Evolutionary conservation across 2,329 filamentous ascomycete species (phyloP).

Genomic region (Epichloe hybrida): DNA sequence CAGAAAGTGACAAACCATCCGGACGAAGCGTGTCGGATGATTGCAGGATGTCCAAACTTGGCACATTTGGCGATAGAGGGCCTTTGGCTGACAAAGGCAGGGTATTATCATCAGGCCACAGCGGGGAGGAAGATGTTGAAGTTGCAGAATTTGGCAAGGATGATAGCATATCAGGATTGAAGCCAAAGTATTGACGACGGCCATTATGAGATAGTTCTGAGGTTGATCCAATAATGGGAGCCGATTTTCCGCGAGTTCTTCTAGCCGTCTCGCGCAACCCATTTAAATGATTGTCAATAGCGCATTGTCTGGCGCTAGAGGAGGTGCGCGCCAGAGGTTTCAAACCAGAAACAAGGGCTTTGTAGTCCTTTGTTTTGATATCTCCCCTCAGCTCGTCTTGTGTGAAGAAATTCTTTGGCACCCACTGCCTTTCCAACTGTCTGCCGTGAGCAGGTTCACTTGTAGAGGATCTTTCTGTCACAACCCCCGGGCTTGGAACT

Average conservation of each 20-base stretch:
- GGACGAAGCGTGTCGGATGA: not conserved
- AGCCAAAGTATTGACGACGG: not conserved
- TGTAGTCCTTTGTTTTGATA: not conserved
- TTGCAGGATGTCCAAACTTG: not conserved
- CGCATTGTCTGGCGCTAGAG: not conserved
- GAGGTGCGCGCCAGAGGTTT: conserved; percentile 1
- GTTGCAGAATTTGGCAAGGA: not conserved
- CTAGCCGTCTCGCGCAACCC: not conserved
- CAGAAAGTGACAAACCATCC: not conserved
- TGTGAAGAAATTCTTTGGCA: not conserved
- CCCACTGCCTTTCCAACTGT: not conserved
- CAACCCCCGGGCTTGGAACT: not conserved
- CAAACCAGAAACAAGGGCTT: not conserved
- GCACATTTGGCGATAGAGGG: not conserved
- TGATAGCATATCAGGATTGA: not conserved
- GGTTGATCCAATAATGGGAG: not conserved
- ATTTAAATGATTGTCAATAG: not conserved
- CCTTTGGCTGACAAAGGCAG: conserved; percentile 1
- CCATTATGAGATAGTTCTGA: not conserved
- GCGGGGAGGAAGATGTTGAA: not conserved
- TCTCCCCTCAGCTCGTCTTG: not conserved
- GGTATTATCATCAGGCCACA: not conserved
- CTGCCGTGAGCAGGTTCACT: not conserved
- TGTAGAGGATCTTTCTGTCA: not conserved
- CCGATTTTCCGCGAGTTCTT: not conserved